Evolutionary conservation across 305 asterid genomes (phyloP).

Genomic region (Andrographis paniculata): DNA sequence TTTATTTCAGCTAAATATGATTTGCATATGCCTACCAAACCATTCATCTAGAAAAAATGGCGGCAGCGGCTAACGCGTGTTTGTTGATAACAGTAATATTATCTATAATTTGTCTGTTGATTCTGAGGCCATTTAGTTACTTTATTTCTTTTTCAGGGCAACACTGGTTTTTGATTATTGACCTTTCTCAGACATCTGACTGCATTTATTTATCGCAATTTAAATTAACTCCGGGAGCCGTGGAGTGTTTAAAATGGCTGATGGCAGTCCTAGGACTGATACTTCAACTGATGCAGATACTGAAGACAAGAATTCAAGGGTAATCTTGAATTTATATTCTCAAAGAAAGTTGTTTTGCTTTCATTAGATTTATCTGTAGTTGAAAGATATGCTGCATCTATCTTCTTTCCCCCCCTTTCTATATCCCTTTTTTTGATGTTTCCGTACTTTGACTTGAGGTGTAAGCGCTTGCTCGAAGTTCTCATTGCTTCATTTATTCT

Average conservation of each 20-base stretch:
- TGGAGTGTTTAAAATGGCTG: constrained; percentile 54
- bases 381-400: background rate
- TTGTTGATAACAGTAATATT: too few species aligned
- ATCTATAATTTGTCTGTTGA: too few species aligned
- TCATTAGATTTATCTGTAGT: background rate
- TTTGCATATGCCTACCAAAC: too few species aligned
- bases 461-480: background rate
- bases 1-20: too few species aligned
- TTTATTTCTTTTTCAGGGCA: too few species aligned
- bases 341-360: background rate
- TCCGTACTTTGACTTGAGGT: background rate
- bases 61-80: too few species aligned
- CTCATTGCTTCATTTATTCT: constrained; percentile 6
- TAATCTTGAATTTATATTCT: constrained; percentile 20
- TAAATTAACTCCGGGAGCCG: constrained; percentile 24
- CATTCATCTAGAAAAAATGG: too few species aligned
- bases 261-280: constrained; percentile 74
- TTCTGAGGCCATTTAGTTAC: too few species aligned
- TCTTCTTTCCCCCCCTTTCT: background rate
- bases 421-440: too few species aligned
- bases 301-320: constrained; percentile 70
- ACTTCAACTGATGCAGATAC: constrained; percentile 91
- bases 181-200: constrained; percentile 16
- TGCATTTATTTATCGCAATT: constrained; percentile 19
- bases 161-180: too few species aligned